Evolutionary conservation across 2,329 filamentous ascomycete genomes (phyloP).

Genomic region (Cladosporium sp.): DNA sequence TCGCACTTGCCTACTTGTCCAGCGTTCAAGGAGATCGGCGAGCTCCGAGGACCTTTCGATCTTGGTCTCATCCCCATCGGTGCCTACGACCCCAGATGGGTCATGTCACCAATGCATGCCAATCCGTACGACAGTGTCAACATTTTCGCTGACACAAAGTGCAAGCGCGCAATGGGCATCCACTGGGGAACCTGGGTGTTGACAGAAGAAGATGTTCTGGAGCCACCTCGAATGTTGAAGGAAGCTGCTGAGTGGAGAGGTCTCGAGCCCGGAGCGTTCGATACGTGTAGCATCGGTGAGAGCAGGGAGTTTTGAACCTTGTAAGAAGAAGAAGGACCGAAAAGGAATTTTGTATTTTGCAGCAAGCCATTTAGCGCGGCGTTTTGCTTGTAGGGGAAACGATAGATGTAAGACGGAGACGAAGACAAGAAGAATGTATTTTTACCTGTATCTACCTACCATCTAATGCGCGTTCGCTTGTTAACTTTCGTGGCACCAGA

Average conservation of each 20-base stretch:
- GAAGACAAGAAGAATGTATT: neutral
- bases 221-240: constrained; percentile 70
- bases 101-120: constrained; percentile 80
- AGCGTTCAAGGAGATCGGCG: constrained; percentile 79
- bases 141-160: constrained; percentile 81
- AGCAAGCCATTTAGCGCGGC: constrained; percentile 10
- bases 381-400: constrained; percentile 1
- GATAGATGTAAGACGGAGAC: too few species aligned
- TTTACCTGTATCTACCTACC: neutral
- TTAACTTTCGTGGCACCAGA: neutral
- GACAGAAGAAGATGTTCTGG: constrained; percentile 77
- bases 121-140: constrained; percentile 84
- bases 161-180: constrained; percentile 74
- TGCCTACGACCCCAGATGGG: constrained; percentile 69
- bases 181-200: constrained; percentile 89
- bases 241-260: constrained; percentile 66
- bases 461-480: neutral
- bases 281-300: constrained; percentile 80
- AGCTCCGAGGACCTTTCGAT: constrained; percentile 78
- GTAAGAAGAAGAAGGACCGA: neutral
- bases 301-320: constrained; percentile 60
- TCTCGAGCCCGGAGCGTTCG: constrained; percentile 71
- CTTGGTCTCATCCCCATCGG: constrained; percentile 91
- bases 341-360: neutral
- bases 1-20: constrained; percentile 66